A percentile compares a stretch with the other conserved stretches of the same genome.
Conservation (phyloP, 2,329 filamentous ascomycete species). For the Ceratocystis cubensis region DNA sequence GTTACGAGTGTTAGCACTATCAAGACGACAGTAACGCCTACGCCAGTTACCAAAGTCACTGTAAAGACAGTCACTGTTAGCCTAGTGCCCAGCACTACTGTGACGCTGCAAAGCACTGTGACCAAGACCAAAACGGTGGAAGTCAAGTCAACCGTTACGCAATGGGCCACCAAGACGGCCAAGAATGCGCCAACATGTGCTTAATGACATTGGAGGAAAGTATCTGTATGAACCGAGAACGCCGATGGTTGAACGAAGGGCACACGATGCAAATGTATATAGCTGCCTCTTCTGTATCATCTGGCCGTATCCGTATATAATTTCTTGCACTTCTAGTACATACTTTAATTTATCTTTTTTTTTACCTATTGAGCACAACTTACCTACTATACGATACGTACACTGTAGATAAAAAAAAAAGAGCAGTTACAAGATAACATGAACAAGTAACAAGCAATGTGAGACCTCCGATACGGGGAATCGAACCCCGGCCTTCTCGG, state of each 20-base stretch:
- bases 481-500: constrained; percentile 24
- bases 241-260: not conserved
- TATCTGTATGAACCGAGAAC: not conserved
- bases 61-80: constrained; percentile 7
- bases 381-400: too few relatives aligned
- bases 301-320: not conserved
- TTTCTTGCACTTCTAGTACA: not conserved
- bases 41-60: not conserved
- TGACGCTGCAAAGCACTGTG: constrained; percentile 9
- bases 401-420: too few relatives aligned
- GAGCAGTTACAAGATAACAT: too few relatives aligned
- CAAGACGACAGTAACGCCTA: not conserved
- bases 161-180: constrained; percentile 6
- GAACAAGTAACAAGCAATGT: too few relatives aligned
- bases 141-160: not conserved
- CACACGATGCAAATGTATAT: not conserved
- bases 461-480: constrained; percentile 23
- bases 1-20: not conserved
- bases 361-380: not conserved
- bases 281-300: not conserved
- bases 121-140: constrained; percentile 8
- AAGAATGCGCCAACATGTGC: constrained; percentile 11
- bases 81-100: not conserved
- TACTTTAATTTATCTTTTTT: not conserved
- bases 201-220: not conserved